Conservation (phyloP, 2,329 filamentous ascomycete species). For the Diplocarpon rosae region DNA sequence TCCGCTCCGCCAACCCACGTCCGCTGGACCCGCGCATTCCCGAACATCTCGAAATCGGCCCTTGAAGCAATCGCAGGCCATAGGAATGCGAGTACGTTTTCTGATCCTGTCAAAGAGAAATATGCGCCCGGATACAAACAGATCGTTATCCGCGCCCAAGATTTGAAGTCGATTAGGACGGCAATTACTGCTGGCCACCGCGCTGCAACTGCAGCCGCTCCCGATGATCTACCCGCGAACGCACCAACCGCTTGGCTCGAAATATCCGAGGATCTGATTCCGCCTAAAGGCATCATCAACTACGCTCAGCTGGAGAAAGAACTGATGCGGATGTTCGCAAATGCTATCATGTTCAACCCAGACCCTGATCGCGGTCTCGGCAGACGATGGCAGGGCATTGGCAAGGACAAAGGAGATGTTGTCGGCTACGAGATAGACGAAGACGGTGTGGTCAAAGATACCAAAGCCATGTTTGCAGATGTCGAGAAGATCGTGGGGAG, state of each 20-base stretch:
- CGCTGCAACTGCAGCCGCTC: constrained; percentile 49
- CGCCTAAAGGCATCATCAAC: constrained; percentile 86
- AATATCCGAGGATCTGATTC: constrained; percentile 64
- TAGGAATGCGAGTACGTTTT: constrained; percentile 70
- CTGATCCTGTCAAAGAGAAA: constrained; percentile 60
- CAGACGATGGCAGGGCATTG: constrained; percentile 30
- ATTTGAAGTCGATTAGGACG: constrained; percentile 66
- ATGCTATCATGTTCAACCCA: constrained; percentile 96
- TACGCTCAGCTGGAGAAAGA: constrained; percentile 87
- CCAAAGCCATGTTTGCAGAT: constrained; percentile 79
- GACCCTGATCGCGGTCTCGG: constrained; percentile 62
- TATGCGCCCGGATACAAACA: constrained; percentile 67
- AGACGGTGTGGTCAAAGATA: constrained; percentile 79
- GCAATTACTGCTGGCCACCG: constrained; percentile 65
- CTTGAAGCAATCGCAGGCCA: constrained; percentile 69
- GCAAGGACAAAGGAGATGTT: constrained; percentile 31
- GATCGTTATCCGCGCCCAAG: constrained; percentile 63
- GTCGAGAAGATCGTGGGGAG: constrained; percentile 46
- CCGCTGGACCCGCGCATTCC: constrained; percentile 64
- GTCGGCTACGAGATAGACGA: constrained; percentile 59
- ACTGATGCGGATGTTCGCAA: constrained; percentile 92
- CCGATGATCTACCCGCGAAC: constrained; percentile 36
- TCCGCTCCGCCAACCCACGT: constrained; percentile 54
- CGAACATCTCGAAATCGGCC: constrained; percentile 60
- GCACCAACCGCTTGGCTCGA: constrained; percentile 52